These are phyloP conservation scores for Pluteus cervinus DNA, from an alignment of 768 basidiomycete species.

Conservation along the genomic window DNA sequence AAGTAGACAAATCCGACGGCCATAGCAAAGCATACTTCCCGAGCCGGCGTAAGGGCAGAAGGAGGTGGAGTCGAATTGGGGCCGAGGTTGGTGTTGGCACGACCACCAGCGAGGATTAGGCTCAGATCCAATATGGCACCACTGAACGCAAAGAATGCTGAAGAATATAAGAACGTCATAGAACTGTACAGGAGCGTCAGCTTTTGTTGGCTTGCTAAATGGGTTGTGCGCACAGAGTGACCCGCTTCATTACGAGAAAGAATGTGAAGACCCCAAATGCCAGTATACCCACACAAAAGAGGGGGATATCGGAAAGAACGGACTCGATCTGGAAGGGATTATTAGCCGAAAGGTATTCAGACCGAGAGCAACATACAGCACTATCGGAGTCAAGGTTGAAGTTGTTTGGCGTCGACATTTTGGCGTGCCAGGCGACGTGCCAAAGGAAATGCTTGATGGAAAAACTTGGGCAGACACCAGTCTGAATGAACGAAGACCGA, in stretches of 20 bases:
- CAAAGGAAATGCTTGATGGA: background rate
- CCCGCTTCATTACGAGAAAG: slow-evolving; percentile 45
- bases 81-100: slow-evolving; percentile 21
- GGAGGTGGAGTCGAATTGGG: slow-evolving; percentile 18
- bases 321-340: slow-evolving; percentile 38
- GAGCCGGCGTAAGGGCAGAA: slow-evolving; percentile 37
- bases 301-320: slow-evolving; percentile 59
- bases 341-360: too few species aligned
- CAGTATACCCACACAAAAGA: slow-evolving; percentile 61
- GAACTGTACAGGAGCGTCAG: slow-evolving; percentile 25
- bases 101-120: slow-evolving; percentile 40
- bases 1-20: slow-evolving; percentile 55
- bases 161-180: slow-evolving; percentile 45
- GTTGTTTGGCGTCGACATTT: too few species aligned
- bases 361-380: slow-evolving; percentile 40
- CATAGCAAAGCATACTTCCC: slow-evolving; percentile 55
- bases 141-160: slow-evolving; percentile 54
- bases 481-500: too few species aligned
- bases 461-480: too few species aligned
- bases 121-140: slow-evolving; percentile 60
- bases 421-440: background rate
- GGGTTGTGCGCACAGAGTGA: slow-evolving; percentile 38
- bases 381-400: too few species aligned
- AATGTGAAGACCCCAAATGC: slow-evolving; percentile 56
- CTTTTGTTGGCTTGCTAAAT: slow-evolving; percentile 4